Evolutionary conservation across 2,329 filamentous ascomycete genomes (phyloP), one percentile per base, ranked within the genome.

Genomic region (Setomelanomma holmii): DNA sequence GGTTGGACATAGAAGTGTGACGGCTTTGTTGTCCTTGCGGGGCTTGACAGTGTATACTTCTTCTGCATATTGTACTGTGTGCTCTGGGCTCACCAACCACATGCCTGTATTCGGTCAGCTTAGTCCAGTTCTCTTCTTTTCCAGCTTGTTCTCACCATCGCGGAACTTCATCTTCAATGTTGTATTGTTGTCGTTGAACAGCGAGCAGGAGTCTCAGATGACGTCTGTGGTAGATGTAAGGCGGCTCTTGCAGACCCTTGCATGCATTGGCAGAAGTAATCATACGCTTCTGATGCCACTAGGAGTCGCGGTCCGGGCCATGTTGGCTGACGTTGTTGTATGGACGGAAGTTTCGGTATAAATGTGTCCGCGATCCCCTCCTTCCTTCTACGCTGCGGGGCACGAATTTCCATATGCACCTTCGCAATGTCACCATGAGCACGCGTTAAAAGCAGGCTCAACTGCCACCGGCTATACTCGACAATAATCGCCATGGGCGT

Each of bases 11-110:
- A 87, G 73, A 14, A 87, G 76, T 20, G 77, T 80, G 41, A 86
- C 49, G 5, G 79, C 80, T 55, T 79, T 80, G 5, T 77, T 76
- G 45, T 76, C 72, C 34, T 69, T 54, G 1, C 77, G 80, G 42
- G 79, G 71, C 4, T 76, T 79, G 45, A 82, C 75, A 7, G 80
- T 78, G 65, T 85, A 82, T 14, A 89, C 77, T 55, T 89, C 85
- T 71, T 89, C 86, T 27, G 86, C 87, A 61, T 88, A 88, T 65
- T 88, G 84, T 21, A 86, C 79, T 43, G 79, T 78, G 67, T 81
- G 83, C 71, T 86, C 82, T 50, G 27, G 33, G 40, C 82, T 84
- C 36, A 82, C 79, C 42, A 88, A 76, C 87, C 87, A 89, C 86
- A 88, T 86, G 59, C 78, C 78, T 80, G 40, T 14, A 23, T 8